Evolutionary conservation across 2,329 filamentous ascomycete genomes (phyloP).

Genomic region (Pseudocercospora crystallina): DNA sequence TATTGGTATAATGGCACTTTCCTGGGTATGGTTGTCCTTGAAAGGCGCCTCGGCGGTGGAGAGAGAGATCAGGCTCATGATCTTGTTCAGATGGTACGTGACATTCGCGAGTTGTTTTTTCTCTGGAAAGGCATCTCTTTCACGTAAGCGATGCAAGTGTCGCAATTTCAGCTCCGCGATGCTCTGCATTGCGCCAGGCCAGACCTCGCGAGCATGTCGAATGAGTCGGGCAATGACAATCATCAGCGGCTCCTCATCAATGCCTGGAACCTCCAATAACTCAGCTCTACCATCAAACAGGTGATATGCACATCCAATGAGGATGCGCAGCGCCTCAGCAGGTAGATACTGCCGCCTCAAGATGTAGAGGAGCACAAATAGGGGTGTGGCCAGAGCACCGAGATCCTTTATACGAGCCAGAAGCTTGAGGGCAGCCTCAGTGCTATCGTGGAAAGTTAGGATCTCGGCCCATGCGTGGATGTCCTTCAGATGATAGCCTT

Average conservation of each 20-base stretch:
- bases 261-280: conserved; percentile 4
- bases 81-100: conserved; percentile 28
- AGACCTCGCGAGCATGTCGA: conserved; percentile 51
- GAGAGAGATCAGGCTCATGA: conserved; percentile 30
- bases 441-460: conserved; percentile 20
- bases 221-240: conserved; percentile 49
- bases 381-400: conserved; percentile 34
- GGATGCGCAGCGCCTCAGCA: conserved; percentile 42
- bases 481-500: conserved; percentile 24
- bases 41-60: conserved; percentile 52
- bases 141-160: neutral
- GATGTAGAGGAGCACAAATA: conserved; percentile 50
- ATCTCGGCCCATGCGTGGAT: conserved; percentile 29
- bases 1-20: conserved; percentile 58
- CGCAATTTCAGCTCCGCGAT: conserved; percentile 24
- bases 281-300: conserved; percentile 5
- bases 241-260: conserved; percentile 28
- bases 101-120: no score
- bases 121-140: no score
- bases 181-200: conserved; percentile 44
- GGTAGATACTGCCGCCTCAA: conserved; percentile 46
- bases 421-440: conserved; percentile 24
- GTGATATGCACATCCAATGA: conserved; percentile 32
- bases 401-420: conserved; percentile 1
- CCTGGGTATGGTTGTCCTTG: conserved; percentile 49